A percentile compares a stretch with the other conserved stretches of the same genome.
These are phyloP conservation scores for Pichia sp. DNA, from an alignment of 1,139 yeast species.

Conservation along the genomic window DNA sequence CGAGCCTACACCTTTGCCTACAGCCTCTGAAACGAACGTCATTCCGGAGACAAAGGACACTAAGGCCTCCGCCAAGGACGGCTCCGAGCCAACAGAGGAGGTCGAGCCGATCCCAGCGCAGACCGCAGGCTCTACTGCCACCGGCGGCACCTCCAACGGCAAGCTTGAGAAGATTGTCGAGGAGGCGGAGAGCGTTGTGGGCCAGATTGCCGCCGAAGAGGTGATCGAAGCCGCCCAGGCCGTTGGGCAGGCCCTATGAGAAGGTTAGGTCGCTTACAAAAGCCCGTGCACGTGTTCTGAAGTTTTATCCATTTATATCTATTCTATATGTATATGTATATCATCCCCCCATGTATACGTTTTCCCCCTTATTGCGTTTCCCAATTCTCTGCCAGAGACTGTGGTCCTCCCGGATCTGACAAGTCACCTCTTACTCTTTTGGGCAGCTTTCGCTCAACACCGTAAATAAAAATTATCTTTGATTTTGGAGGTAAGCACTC, in stretches of 20 bases:
- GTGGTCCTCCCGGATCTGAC: not conserved
- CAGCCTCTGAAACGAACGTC: not conserved
- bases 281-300: no score
- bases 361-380: not conserved
- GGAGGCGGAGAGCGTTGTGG: slow-evolving; percentile 21
- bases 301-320: no score
- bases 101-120: slow-evolving; percentile 11
- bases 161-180: slow-evolving; percentile 18
- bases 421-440: not conserved
- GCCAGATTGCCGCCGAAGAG: slow-evolving; percentile 25
- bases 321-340: not conserved
- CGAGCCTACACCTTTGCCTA: slow-evolving; percentile 13
- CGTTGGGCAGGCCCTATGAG: slow-evolving; percentile 11
- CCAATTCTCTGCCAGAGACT: not conserved
- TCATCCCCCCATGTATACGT: not conserved
- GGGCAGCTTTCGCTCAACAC: slow-evolving; percentile 1
- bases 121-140: slow-evolving; percentile 3
- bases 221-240: slow-evolving; percentile 23
- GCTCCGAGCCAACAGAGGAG: slow-evolving; percentile 2
- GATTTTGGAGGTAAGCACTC: not conserved
- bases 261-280: no score
- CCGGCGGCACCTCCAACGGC: slow-evolving; percentile 1
- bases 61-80: not conserved
- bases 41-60: slow-evolving; percentile 9
- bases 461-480: not conserved